Conservation (phyloP, 192 early-diverging fungal species). For the Podila verticillata region DNA sequence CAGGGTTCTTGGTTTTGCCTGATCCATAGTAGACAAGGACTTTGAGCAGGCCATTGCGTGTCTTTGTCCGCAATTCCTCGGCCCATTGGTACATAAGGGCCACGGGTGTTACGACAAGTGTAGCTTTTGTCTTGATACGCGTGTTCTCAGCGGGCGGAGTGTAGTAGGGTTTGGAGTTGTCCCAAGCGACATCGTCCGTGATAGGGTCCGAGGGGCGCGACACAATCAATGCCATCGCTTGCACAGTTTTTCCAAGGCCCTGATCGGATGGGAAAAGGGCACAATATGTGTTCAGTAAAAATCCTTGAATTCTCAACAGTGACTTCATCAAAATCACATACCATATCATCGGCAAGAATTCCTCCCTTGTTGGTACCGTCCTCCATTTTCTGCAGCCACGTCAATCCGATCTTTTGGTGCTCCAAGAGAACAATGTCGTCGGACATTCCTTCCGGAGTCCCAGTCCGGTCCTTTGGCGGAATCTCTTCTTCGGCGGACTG, state of each 20-base stretch:
- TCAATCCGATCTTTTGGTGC: slow-evolving; percentile 68
- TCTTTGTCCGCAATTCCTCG: slow-evolving; percentile 69
- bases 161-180: slow-evolving; percentile 3
- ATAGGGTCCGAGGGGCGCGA: slow-evolving; percentile 21
- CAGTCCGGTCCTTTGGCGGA: slow-evolving; percentile 51
- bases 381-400: slow-evolving; percentile 70
- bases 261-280: background rate
- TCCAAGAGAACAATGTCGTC: slow-evolving; percentile 54
- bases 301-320: background rate
- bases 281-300: background rate
- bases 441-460: slow-evolving; percentile 59
- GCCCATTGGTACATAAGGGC: slow-evolving; percentile 79
- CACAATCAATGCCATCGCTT: slow-evolving; percentile 70
- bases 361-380: slow-evolving; percentile 60
- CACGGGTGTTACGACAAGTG: slow-evolving; percentile 76
- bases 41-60: slow-evolving; percentile 59
- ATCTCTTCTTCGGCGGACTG: slow-evolving; percentile 43
- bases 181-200: slow-evolving; percentile 17
- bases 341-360: slow-evolving; percentile 74
- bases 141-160: slow-evolving; percentile 9
- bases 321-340: background rate
- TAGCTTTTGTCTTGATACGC: slow-evolving; percentile 58
- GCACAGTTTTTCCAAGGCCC: slow-evolving; percentile 81
- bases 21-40: slow-evolving; percentile 74
- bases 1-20: slow-evolving; percentile 37